Evolutionary conservation across 2,329 filamentous ascomycete species (phyloP).

Genomic region (Diaporthe destruens): DNA sequence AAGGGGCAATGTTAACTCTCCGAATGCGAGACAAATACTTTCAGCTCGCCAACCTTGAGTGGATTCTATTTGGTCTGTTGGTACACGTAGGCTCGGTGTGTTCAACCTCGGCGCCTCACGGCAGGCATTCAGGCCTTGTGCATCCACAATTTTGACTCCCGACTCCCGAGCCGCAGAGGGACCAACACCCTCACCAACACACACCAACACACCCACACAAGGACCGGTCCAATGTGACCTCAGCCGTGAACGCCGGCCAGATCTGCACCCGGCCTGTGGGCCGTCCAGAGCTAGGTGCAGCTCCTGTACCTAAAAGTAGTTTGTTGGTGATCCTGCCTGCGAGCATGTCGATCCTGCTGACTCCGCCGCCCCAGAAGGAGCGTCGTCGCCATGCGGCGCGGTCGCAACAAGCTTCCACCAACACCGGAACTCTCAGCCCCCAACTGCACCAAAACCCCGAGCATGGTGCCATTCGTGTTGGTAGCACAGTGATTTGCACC

Average conservation of each 20-base stretch:
- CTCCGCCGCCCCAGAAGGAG: conserved; percentile 29
- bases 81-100: conserved; percentile 1
- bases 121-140: neutral
- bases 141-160: neutral
- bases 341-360: conserved; percentile 22
- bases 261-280: neutral
- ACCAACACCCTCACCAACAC: neutral
- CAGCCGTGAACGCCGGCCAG: neutral
- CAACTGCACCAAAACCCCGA: neutral
- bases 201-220: neutral
- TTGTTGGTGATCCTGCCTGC: conserved; percentile 18
- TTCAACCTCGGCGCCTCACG: too few relatives aligned
- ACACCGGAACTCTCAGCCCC: neutral
- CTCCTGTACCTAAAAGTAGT: conserved; percentile 4
- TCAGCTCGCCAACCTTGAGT: neutral
- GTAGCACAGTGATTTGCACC: conserved; percentile 4
- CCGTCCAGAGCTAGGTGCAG: conserved; percentile 1
- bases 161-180: neutral
- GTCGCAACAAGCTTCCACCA: conserved; percentile 18
- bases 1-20: conserved; percentile 12
- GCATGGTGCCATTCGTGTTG: neutral
- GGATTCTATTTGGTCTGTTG: neutral
- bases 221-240: neutral
- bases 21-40: neutral
- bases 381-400: conserved; percentile 14